Conservation (phyloP, 23 red algal genomes). For the Gracilaria domingensis region DNA sequence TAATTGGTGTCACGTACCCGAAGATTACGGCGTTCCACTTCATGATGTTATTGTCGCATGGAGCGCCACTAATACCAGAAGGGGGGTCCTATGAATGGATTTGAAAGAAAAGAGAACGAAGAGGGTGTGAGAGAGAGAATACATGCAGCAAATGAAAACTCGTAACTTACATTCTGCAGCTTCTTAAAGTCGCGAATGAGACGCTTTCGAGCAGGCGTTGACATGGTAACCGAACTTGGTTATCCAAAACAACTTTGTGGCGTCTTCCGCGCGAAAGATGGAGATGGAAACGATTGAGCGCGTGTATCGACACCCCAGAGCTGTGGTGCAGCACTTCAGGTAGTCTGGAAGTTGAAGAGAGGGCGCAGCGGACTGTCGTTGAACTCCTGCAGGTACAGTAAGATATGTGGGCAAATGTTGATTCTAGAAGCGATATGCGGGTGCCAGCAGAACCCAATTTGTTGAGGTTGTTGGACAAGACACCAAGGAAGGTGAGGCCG, state of each 20-base stretch:
- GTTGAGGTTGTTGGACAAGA: no score
- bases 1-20: slow-evolving; percentile 63
- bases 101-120: not conserved
- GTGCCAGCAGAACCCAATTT: no score
- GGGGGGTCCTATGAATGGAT: slow-evolving; percentile 84
- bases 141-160: no score
- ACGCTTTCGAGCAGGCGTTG: slow-evolving; percentile 93
- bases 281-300: not conserved
- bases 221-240: slow-evolving; percentile 49
- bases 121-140: not conserved
- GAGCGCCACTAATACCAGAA: slow-evolving; percentile 88
- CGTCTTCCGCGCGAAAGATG: not conserved
- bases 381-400: no score
- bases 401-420: no score
- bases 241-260: not conserved
- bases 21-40: slow-evolving; percentile 99
- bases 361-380: no score
- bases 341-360: not conserved
- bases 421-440: no score
- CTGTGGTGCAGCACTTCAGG: not conserved
- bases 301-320: not conserved
- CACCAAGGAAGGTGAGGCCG: no score
- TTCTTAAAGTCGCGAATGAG: slow-evolving; percentile 99
- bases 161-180: slow-evolving; percentile 91
- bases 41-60: slow-evolving; percentile 97